Evolutionary conservation across 768 basidiomycete genomes (phyloP), one percentile per base, ranked within the genome.

Genomic region (Lactarius quietus): DNA sequence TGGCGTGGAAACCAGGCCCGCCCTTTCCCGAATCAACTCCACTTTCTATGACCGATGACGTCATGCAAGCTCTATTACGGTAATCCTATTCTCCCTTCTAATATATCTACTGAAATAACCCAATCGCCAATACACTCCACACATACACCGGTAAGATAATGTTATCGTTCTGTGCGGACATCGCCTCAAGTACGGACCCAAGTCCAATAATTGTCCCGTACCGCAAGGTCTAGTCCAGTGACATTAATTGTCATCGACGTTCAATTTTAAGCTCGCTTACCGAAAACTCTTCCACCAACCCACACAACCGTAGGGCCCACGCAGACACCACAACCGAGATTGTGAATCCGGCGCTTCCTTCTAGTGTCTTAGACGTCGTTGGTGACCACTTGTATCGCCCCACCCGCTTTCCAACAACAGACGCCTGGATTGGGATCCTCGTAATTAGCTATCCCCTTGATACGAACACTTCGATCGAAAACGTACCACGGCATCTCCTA

Each of bases 131-230:
- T 78, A 93, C 80, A 73, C 91, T 90, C 94, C 95, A 99, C 80
- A 95, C 87, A 75, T 90, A 98, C 76, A 98, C 78, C n/a, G 97
- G 96, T 67, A 99, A 80, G 48, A 92, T 93, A 69, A 99, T 81
- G 77, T 99, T 99, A 77, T 99, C 97, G 76, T 98, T 98, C 78
- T 99, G 97, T 73, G 89, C 89, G 23, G 93, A 93, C 63, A 95
- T 76, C 18, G 94, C 97, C 77, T 99, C 97, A 69, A 98, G 81
- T 51, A 92, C 74, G 3, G 87, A 86, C 5, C 90, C 81, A 48
- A 90, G 73, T n/a, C 77, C 75, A 33, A 87, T 81, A 35, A 89
- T 86, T 53, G 82, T 70, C 17, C 81, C 75, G 74, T 95, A 98
- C 29, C 87, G 81, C 53, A 78, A 68, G 54, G 83, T 83, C 94